Percentiles rank a stretch among this genome's conserved stretches.
These are phyloP conservation scores for Mesembryanthemum crystallinum DNA, from an alignment of 148 eudicot genomes.

Conservation along the genomic window DNA sequence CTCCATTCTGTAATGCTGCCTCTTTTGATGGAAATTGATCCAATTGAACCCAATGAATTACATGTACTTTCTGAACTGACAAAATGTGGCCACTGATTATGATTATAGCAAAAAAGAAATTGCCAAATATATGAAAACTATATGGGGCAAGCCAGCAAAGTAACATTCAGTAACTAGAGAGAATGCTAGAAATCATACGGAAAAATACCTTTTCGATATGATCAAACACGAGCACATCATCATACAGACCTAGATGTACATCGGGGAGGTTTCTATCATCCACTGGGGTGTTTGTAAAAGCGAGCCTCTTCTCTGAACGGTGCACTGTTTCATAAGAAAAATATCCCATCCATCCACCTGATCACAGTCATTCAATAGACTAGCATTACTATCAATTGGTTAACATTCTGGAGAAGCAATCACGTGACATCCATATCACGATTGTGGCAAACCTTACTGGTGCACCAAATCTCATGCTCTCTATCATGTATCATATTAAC, in stretches of 20 bases:
- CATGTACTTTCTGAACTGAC: slow-evolving; percentile 59
- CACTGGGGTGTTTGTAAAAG: slow-evolving; percentile 61
- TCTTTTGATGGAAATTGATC: slow-evolving; percentile 72
- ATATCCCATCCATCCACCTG: slow-evolving; percentile 99
- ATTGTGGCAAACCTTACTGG: not conserved
- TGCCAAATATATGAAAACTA: not conserved
- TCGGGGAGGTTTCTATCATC: slow-evolving; percentile 91
- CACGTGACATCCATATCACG: not conserved
- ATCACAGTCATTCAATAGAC: not conserved
- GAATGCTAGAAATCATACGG: not conserved
- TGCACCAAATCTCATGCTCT: too few relatives aligned
- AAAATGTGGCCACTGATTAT: not conserved
- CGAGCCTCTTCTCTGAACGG: slow-evolving; percentile 61
- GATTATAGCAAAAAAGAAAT: not conserved
- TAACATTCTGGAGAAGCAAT: not conserved
- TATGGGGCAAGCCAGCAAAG: not conserved
- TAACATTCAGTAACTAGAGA: not conserved
- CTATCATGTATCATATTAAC: too few relatives aligned
- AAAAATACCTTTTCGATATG: slow-evolving; percentile 79
- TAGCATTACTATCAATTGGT: not conserved
- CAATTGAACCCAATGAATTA: slow-evolving; percentile 89
- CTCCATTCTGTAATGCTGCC: slow-evolving; percentile 72
- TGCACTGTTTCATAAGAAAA: slow-evolving; percentile 85
- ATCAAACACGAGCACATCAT: slow-evolving; percentile 92
- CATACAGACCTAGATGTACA: slow-evolving; percentile 79